Conservation (phyloP, 805 yeast genomes). For the Saturnispora kantuleensis region DNA sequence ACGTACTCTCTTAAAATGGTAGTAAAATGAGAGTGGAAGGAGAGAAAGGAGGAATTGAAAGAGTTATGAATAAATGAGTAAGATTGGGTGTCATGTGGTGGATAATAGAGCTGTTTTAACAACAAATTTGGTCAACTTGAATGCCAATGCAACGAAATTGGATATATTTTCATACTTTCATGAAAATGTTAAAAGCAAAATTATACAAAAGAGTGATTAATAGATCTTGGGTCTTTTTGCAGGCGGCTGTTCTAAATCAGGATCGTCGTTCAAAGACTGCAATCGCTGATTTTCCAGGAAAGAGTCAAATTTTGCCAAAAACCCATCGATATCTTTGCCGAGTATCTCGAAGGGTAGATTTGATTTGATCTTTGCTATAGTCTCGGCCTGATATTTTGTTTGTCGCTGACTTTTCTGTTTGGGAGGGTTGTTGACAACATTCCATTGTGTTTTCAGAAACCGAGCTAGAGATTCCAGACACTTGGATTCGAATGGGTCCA, state of each 20-base stretch:
- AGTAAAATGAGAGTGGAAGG: no score
- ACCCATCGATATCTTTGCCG: constrained; percentile 4
- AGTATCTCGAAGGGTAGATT: constrained; percentile 9
- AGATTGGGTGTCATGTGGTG: no score
- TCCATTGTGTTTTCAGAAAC: constrained; percentile 15
- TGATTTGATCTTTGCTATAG: constrained; percentile 35
- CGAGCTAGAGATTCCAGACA: constrained; percentile 15
- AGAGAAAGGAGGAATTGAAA: no score
- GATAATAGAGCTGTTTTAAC: no score
- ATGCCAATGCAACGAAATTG: no score
- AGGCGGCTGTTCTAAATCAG: background rate
- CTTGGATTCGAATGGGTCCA: constrained; percentile 13
- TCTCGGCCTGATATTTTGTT: background rate
- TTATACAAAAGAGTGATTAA: background rate
- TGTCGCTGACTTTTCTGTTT: background rate
- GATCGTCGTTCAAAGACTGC: background rate
- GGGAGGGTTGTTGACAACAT: background rate
- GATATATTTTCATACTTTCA: no score
- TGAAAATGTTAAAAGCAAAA: no score
- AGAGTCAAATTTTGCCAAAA: background rate
- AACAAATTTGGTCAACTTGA: no score
- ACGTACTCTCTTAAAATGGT: no score
- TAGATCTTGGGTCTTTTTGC: background rate
- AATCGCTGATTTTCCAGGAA: no score
- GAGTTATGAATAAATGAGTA: no score